phyloP scores from a whole-genome alignment of 2,329 filamentous ascomycete genomes.

The Diaporthe amygdali region DNA sequence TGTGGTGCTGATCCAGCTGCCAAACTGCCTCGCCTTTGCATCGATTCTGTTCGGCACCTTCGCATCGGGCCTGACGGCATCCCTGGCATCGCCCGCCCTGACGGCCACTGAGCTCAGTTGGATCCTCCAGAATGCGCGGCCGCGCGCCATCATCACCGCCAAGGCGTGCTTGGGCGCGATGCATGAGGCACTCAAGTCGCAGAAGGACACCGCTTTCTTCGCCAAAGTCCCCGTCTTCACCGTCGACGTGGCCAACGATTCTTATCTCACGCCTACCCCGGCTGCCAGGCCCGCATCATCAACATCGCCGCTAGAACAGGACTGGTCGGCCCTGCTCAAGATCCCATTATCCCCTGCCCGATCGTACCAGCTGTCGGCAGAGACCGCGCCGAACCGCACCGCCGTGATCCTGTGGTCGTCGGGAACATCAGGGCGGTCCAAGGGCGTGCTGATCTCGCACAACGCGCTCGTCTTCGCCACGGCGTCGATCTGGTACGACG shows the following conservation, averaged over 20 bases:
- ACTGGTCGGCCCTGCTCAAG: conserved; percentile 68
- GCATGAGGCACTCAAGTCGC: conserved; percentile 38
- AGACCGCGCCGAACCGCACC: conserved; percentile 62
- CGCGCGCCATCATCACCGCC: conserved; percentile 43
- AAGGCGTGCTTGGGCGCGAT: conserved; percentile 37
- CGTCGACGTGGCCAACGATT: conserved; percentile 42
- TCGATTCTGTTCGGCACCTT: conserved; percentile 42
- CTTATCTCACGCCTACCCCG: conserved; percentile 34
- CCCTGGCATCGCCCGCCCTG: conserved; percentile 44
- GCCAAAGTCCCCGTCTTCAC: conserved; percentile 64
- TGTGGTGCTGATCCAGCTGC: conserved; percentile 47
- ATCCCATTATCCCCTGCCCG: conserved; percentile 52
- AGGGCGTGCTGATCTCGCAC: conserved; percentile 77
- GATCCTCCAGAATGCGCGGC: conserved; percentile 47
- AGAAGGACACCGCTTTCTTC: conserved; percentile 40
- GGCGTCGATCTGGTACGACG: conserved; percentile 52
- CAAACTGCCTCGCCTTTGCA: conserved; percentile 46
- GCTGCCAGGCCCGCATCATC: not conserved
- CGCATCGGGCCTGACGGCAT: conserved; percentile 46
- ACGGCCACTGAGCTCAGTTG: conserved; percentile 45
- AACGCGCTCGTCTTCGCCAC: conserved; percentile 67
- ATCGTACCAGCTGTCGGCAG: conserved; percentile 35
- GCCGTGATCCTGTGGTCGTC: conserved; percentile 54
- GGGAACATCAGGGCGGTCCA: conserved; percentile 75
- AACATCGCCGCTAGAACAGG: conserved; percentile 42